These are phyloP conservation scores for Aspergillus ostianus DNA, from an alignment of 495 filamentous ascomycete genomes.

Conservation along the genomic window DNA sequence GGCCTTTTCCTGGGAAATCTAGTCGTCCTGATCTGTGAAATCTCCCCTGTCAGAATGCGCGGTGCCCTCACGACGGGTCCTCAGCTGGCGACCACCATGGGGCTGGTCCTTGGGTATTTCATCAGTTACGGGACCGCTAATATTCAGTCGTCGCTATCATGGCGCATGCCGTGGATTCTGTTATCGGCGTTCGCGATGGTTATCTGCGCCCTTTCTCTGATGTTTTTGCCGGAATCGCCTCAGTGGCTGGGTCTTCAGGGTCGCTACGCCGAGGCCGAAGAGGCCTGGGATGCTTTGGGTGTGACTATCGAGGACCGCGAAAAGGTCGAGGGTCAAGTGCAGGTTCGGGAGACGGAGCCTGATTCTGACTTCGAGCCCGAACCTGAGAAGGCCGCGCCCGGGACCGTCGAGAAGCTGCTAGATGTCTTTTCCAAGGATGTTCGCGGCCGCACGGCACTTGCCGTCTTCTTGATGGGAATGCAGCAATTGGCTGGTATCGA, in stretches of 20 bases:
- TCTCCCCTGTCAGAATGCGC: slow-evolving; percentile 49
- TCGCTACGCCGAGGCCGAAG: slow-evolving; percentile 28
- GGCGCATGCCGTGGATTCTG: slow-evolving; percentile 52
- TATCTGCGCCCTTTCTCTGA: slow-evolving; percentile 30
- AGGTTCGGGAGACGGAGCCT: slow-evolving; percentile 11
- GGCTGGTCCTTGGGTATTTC: slow-evolving; percentile 55
- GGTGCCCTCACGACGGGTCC: slow-evolving; percentile 52
- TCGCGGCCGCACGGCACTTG: slow-evolving; percentile 32
- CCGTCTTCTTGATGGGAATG: slow-evolving; percentile 40
- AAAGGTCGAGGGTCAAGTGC: slow-evolving; percentile 35
- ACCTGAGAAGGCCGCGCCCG: slow-evolving; percentile 3
- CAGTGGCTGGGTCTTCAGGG: slow-evolving; percentile 44
- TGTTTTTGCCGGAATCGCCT: slow-evolving; percentile 43
- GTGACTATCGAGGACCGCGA: slow-evolving; percentile 46
- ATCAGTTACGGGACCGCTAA: slow-evolving; percentile 54
- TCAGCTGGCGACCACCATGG: slow-evolving; percentile 50
- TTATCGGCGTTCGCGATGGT: slow-evolving; percentile 38
- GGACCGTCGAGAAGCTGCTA: neutral
- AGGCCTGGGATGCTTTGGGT: slow-evolving; percentile 42
- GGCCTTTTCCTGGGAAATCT: slow-evolving; percentile 55
- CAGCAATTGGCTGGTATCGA: slow-evolving; percentile 44
- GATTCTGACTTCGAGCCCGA: neutral
- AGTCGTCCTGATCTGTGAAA: slow-evolving; percentile 51
- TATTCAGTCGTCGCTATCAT: slow-evolving; percentile 49
- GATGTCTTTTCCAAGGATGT: slow-evolving; percentile 38